Percentiles rank a stretch among this genome's conserved stretches.
These are phyloP conservation scores for Termitomyces sp. DNA, from an alignment of 768 basidiomycete species.

Conservation along the genomic window DNA sequence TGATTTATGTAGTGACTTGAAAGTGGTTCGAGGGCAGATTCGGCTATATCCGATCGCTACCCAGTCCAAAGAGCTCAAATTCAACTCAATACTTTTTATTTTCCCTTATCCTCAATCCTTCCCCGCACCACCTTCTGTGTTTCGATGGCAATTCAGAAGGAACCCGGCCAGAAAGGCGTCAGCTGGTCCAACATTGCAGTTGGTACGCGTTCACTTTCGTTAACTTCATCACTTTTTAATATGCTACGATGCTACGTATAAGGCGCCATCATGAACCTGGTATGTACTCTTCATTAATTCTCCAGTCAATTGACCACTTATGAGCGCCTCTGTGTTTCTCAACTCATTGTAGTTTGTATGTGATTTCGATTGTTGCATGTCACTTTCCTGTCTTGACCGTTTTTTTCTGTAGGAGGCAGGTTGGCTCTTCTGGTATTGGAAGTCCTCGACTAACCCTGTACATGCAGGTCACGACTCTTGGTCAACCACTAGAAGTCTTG, in stretches of 20 bases:
- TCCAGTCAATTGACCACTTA: background rate
- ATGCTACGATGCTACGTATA: constrained; percentile 9
- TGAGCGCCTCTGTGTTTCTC: background rate
- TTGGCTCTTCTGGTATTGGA: constrained; percentile 14
- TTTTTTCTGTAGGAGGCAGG: constrained; percentile 62
- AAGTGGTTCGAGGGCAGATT: constrained; percentile 12
- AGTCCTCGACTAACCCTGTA: background rate
- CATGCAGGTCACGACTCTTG: constrained; percentile 88
- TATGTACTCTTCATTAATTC: constrained; percentile 31
- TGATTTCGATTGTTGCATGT: constrained; percentile 17
- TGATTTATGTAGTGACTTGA: too few relatives aligned
- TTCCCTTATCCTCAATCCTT: constrained; percentile 12
- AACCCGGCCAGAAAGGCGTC: constrained; percentile 88
- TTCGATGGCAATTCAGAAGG: constrained; percentile 74
- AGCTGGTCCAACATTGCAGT: constrained; percentile 96
- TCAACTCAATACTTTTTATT: constrained; percentile 16
- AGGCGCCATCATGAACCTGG: constrained; percentile 99
- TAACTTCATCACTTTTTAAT: constrained; percentile 15
- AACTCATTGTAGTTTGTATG: constrained; percentile 44
- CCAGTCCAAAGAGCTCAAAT: constrained; percentile 16
- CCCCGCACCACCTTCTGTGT: constrained; percentile 18
- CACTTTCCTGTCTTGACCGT: background rate
- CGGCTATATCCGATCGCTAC: constrained; percentile 33
- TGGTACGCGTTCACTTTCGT: constrained; percentile 47
- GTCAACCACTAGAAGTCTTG: constrained; percentile 95